Conservation (phyloP, 768 basidiomycete species). For the Multifurca ochricompacta region DNA sequence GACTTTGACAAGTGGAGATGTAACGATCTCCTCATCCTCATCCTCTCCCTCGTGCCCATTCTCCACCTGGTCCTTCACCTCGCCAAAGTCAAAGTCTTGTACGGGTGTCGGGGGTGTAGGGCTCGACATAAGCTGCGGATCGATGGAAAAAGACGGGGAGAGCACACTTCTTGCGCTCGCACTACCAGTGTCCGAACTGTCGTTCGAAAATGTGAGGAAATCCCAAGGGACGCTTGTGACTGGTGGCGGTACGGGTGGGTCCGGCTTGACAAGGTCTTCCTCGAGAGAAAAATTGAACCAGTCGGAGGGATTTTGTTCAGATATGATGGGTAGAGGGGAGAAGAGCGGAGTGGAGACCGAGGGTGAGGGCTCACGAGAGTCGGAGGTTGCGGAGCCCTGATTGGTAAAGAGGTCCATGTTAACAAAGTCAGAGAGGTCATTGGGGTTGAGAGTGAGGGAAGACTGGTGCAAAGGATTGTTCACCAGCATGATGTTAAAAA, state of each 20-base stretch:
- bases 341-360: constrained; percentile 17
- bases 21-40: constrained; percentile 24
- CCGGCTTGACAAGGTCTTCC: constrained; percentile 28
- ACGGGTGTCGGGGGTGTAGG: constrained; percentile 38
- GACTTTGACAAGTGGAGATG: constrained; percentile 26
- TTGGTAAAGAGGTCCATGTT: constrained; percentile 18
- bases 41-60: constrained; percentile 30
- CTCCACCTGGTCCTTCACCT: constrained; percentile 30
- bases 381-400: constrained; percentile 12
- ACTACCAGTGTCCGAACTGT: constrained; percentile 22
- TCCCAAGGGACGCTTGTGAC: constrained; percentile 29
- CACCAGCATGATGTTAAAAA: constrained; percentile 13
- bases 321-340: constrained; percentile 16
- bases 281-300: constrained; percentile 27
- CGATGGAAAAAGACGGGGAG: constrained; percentile 44
- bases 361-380: constrained; percentile 20
- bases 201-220: constrained; percentile 33
- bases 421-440: constrained; percentile 20
- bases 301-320: constrained; percentile 12
- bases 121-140: constrained; percentile 70
- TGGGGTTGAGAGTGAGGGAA: background rate
- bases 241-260: constrained; percentile 24
- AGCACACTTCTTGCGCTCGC: constrained; percentile 14
- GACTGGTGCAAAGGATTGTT: constrained; percentile 11
- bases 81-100: constrained; percentile 35